A percentile compares a stretch with the other conserved stretches of the same genome.
These are phyloP conservation scores for Tuber microsphaerosporum DNA, from an alignment of 495 filamentous ascomycete genomes.

Conservation along the genomic window DNA sequence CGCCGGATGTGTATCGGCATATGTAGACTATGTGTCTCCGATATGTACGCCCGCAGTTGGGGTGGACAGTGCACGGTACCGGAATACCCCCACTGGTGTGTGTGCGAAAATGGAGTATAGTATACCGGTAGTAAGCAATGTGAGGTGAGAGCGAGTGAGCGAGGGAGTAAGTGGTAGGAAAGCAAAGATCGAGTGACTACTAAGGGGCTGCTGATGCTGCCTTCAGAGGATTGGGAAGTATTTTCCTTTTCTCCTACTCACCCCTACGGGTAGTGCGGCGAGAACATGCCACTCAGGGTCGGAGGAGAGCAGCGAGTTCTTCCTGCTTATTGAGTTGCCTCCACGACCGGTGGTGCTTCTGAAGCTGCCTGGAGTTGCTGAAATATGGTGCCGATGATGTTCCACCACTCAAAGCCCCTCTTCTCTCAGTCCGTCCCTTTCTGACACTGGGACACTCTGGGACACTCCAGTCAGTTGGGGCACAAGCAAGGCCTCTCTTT, in stretches of 20 bases:
- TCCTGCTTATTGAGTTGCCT: background rate
- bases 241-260: background rate
- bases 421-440: background rate
- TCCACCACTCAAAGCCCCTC: slow-evolving; percentile 2
- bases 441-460: background rate
- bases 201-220: background rate
- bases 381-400: background rate
- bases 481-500: background rate
- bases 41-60: background rate
- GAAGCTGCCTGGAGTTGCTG: background rate
- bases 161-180: background rate
- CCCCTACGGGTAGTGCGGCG: background rate
- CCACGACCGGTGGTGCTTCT: slow-evolving; percentile 2
- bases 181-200: background rate
- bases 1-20: background rate
- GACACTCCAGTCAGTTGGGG: background rate
- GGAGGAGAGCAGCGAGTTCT: background rate
- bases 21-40: background rate
- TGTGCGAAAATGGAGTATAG: background rate
- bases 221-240: background rate
- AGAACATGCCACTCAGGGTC: slow-evolving; percentile 1
- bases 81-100: background rate
- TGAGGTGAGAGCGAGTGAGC: background rate
- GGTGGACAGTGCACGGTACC: background rate
- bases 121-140: slow-evolving; percentile 1